Percentiles rank a stretch among this genome's conserved stretches.
Conservation (phyloP, 2,329 filamentous ascomycete species). For the Trichoderma afroharzianum region DNA sequence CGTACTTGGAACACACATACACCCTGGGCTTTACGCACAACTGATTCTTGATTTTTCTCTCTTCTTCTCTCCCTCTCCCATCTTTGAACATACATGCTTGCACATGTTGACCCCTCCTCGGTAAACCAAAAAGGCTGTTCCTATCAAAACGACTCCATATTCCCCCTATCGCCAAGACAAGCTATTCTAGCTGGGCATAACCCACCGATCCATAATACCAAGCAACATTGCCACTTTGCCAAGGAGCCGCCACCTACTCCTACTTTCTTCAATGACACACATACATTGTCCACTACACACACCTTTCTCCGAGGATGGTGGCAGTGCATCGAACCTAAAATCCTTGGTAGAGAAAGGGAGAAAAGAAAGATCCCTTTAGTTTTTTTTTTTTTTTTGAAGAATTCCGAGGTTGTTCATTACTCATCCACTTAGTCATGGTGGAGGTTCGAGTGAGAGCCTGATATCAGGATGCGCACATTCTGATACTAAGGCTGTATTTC, state of each 20-base stretch:
- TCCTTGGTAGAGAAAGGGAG: no score
- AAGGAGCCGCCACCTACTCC: neutral
- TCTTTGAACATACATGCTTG: neutral
- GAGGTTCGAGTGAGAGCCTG: neutral
- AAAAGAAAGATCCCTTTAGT: neutral
- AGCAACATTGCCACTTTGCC: neutral
- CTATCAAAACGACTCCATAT: neutral
- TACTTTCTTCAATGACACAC: neutral
- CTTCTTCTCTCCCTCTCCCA: neutral
- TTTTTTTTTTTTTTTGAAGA: neutral
- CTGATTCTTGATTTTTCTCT: neutral
- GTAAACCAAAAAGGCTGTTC: neutral
- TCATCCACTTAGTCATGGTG: neutral
- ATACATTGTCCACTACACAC: neutral
- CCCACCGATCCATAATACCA: neutral
- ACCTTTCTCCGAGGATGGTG: neutral
- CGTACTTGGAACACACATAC: no score
- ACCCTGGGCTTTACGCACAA: neutral
- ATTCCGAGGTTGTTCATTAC: neutral
- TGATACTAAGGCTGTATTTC: neutral
- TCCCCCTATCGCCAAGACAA: slow-evolving; percentile 5
- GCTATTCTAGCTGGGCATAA: neutral
- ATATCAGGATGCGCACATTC: neutral
- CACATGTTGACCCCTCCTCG: neutral
- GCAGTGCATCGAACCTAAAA: neutral